Evolutionary conservation across 2,329 filamentous ascomycete genomes (phyloP).

Genomic region (Pseudocercospora vitis): DNA sequence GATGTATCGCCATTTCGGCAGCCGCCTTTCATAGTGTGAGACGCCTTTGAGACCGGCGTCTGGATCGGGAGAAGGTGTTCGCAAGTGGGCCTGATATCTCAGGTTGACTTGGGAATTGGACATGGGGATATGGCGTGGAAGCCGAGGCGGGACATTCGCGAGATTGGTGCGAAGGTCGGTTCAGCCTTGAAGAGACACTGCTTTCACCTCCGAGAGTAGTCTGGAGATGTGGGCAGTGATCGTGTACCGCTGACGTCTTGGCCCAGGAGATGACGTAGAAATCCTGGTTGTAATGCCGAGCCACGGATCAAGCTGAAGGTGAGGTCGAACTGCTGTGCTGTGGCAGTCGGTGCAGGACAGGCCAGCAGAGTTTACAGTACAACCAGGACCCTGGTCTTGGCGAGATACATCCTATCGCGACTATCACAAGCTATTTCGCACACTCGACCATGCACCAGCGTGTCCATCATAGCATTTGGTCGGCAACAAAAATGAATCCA

Average conservation of each 20-base stretch:
- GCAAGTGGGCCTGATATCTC: constrained; percentile 30
- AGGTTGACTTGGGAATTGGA: constrained; percentile 19
- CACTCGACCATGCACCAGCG: too few species aligned
- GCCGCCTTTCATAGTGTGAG: constrained; percentile 63
- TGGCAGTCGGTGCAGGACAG: not conserved
- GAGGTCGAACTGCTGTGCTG: not conserved
- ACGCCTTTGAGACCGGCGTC: constrained; percentile 79
- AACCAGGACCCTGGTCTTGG: constrained; percentile 1
- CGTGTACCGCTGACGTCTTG: not conserved
- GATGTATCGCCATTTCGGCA: constrained; percentile 85
- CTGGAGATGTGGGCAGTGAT: not conserved
- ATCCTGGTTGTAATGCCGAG: not conserved
- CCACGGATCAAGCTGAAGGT: not conserved
- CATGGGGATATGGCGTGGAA: constrained; percentile 21
- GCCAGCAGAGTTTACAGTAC: not conserved
- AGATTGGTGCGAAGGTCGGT: not conserved
- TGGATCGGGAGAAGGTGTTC: constrained; percentile 36
- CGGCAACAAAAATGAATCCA: too few species aligned
- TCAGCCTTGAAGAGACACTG: not conserved
- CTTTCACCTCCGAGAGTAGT: not conserved
- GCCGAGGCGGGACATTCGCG: constrained; percentile 23
- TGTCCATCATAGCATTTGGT: too few species aligned
- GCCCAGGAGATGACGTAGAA: not conserved
- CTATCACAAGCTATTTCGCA: not conserved
- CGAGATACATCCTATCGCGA: not conserved